Percentiles rank a stretch among this genome's conserved stretches.
Conservation (phyloP, 345 rosid species). For the Pugionium cornutum region DNA sequence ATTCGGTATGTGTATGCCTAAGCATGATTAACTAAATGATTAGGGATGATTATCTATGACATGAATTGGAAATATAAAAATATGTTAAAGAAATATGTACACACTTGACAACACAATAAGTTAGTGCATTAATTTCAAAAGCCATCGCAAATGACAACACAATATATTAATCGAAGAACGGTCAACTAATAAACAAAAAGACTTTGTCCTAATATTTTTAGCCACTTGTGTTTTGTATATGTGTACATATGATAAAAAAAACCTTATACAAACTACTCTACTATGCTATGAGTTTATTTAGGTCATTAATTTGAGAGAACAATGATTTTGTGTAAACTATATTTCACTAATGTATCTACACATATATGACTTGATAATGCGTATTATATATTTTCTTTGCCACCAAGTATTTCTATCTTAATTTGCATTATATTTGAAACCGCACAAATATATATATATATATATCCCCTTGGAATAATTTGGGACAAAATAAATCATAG, state of each 20-base stretch:
- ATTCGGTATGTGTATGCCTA: not conserved
- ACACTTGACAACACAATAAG: not conserved
- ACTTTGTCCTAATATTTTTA: conserved; percentile 15
- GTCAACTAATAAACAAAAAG: conserved; percentile 10
- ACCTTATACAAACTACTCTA: not conserved
- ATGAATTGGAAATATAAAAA: conserved; percentile 7
- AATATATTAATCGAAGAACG: conserved; percentile 11
- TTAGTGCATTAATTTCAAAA: conserved; percentile 8
- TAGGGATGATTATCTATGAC: conserved; percentile 6
- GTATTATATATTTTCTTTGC: not conserved
- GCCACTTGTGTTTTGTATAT: conserved; percentile 3
- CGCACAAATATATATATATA: too few species aligned
- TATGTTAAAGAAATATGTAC: not conserved
- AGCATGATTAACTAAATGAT: conserved; percentile 5
- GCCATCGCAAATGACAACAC: conserved; percentile 21
- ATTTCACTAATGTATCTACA: not conserved
- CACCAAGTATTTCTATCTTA: not conserved
- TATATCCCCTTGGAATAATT: too few species aligned
- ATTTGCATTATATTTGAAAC: not conserved
- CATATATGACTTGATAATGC: not conserved
- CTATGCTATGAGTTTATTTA: too few species aligned
- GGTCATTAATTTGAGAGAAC: not conserved
- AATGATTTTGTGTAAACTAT: not conserved
- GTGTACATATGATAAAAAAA: not conserved
- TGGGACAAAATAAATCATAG: not conserved